A percentile compares a stretch with the other conserved stretches of the same genome.
phyloP scores from a whole-genome alignment of 2,329 filamentous ascomycete species.

The Trichothecium sympodiale region DNA sequence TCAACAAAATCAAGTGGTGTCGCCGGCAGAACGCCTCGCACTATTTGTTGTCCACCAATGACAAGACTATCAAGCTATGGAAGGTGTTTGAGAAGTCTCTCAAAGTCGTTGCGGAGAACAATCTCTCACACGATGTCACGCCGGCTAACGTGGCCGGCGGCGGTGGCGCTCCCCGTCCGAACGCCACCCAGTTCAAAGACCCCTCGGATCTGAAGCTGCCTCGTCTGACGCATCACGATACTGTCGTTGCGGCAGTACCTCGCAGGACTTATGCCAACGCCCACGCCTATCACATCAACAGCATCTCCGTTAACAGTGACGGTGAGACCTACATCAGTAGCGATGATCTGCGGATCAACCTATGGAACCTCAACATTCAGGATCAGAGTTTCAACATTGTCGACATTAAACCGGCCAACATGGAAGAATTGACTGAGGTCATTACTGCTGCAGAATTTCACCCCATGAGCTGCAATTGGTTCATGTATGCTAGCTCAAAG shows the following conservation, averaged over 20 bases:
- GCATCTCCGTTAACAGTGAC: conserved; percentile 99
- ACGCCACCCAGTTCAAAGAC: conserved; percentile 64
- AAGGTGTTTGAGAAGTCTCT: conserved; percentile 99
- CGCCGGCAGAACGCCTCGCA: conserved; percentile 95
- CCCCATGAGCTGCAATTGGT: conserved; percentile 95
- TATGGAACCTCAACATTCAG: conserved; percentile 99
- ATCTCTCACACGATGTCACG: conserved; percentile 87
- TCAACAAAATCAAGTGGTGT: conserved; percentile 99
- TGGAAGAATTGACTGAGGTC: conserved; percentile 98
- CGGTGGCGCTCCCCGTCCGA: conserved; percentile 64
- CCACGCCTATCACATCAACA: conserved; percentile 99
- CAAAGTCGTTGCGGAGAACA: conserved; percentile 98
- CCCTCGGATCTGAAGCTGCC: conserved; percentile 82
- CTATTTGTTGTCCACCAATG: conserved; percentile 95
- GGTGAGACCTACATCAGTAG: conserved; percentile 99
- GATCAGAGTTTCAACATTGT: conserved; percentile 99
- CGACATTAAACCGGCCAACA: conserved; percentile 98
- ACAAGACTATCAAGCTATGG: conserved; percentile 99
- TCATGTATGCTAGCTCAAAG: conserved; percentile 99
- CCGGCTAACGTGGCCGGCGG: conserved; percentile 62
- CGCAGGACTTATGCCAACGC: conserved; percentile 96
- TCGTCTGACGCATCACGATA: conserved; percentile 94
- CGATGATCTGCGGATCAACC: conserved; percentile 92
- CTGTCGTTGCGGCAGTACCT: conserved; percentile 91
- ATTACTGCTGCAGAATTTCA: conserved; percentile 98